These are phyloP conservation scores for Cyclocybe aegerita DNA, from an alignment of 768 basidiomycete genomes.

Conservation along the genomic window DNA sequence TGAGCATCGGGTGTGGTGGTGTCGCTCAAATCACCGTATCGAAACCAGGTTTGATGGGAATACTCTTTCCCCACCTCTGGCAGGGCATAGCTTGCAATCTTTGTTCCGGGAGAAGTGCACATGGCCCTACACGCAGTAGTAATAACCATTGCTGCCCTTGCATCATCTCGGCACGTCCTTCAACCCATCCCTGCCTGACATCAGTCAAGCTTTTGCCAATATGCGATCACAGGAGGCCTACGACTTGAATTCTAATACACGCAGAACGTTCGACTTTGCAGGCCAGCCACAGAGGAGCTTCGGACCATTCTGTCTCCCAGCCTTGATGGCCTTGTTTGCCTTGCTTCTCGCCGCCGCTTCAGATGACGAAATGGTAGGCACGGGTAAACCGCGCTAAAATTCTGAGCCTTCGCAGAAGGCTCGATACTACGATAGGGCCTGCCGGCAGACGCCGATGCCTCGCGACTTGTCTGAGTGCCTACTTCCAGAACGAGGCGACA, in stretches of 20 bases:
- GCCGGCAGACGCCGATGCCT: slow-evolving; percentile 40
- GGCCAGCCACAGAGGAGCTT: neutral
- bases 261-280: slow-evolving; percentile 7
- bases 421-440: slow-evolving; percentile 18
- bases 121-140: too few species aligned
- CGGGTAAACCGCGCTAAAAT: slow-evolving; percentile 2
- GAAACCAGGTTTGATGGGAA: too few species aligned
- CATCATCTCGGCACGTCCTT: slow-evolving; percentile 6
- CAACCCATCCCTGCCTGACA: slow-evolving; percentile 1
- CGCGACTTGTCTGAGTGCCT: slow-evolving; percentile 29
- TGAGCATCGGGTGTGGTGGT: too few species aligned
- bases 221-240: slow-evolving; percentile 2
- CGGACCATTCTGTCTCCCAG: too few species aligned
- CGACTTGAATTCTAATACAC: slow-evolving; percentile 3
- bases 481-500: slow-evolving; percentile 41
- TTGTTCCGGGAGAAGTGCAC: too few species aligned
- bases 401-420: slow-evolving; percentile 17
- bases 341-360: neutral
- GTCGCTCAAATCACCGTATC: too few species aligned
- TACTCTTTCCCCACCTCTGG: too few species aligned
- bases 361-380: neutral
- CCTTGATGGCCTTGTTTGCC: neutral
- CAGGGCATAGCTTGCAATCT: too few species aligned
- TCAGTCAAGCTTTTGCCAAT: slow-evolving; percentile 2
- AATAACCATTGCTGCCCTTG: too few species aligned